These are phyloP conservation scores for Candida railenensis DNA, from an alignment of 805 yeast genomes.

Conservation along the genomic window DNA sequence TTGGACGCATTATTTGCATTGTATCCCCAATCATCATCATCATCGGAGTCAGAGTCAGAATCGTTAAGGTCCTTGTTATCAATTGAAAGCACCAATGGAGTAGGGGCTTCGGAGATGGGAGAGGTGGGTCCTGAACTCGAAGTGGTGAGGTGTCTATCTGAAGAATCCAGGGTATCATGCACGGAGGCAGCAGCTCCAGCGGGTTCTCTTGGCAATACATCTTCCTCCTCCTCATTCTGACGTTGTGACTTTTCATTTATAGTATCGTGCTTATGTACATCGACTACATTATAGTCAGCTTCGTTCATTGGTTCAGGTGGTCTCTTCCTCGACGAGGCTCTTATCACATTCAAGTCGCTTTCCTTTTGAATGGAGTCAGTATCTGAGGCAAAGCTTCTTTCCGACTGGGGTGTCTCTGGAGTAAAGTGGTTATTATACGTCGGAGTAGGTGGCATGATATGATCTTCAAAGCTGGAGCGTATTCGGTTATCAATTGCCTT, in stretches of 20 bases:
- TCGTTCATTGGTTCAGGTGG: background rate
- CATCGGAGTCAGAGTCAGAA: constrained; percentile 11
- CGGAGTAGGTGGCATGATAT: constrained; percentile 28
- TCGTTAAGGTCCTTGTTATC: constrained; percentile 16
- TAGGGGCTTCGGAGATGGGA: constrained; percentile 8
- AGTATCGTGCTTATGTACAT: background rate
- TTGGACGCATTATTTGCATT: constrained; percentile 8
- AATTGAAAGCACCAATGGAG: constrained; percentile 23
- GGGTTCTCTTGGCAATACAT: too few relatives aligned
- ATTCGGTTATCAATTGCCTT: background rate
- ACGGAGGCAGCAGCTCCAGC: too few relatives aligned
- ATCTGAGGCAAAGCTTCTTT: constrained; percentile 36
- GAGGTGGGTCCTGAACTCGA: too few relatives aligned
- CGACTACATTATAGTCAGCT: background rate
- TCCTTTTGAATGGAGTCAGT: constrained; percentile 41
- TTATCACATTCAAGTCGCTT: constrained; percentile 1
- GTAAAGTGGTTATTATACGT: constrained; percentile 15
- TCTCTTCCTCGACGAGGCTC: constrained; percentile 1
- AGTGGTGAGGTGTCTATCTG: too few relatives aligned
- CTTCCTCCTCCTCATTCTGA: background rate
- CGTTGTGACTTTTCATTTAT: background rate
- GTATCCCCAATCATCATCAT: constrained; percentile 29
- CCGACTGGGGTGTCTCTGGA: constrained; percentile 37
- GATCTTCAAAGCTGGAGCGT: background rate
- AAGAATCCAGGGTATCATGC: too few relatives aligned